These are phyloP conservation scores for Aristolochia californica DNA, from an alignment of 164 flowering plant genomes.

Conservation along the genomic window DNA sequence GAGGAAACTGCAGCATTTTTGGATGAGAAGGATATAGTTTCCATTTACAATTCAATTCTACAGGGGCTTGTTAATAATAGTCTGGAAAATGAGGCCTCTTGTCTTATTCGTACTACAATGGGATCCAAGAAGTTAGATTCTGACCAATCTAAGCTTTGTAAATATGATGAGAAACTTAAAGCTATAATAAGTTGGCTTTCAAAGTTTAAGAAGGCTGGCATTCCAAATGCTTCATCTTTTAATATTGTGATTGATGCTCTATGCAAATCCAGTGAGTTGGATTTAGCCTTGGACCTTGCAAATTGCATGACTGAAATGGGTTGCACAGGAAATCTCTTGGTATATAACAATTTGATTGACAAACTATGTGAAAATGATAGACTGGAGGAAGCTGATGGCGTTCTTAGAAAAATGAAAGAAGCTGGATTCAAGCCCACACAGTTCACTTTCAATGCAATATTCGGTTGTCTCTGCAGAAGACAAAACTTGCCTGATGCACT, in stretches of 20 bases:
- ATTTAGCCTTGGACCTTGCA: slow-evolving; percentile 55
- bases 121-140: slow-evolving; percentile 9
- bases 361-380: slow-evolving; percentile 46
- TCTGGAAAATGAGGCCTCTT: slow-evolving; percentile 39
- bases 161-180: slow-evolving; percentile 8
- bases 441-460: slow-evolving; percentile 59
- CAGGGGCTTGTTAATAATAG: slow-evolving; percentile 33
- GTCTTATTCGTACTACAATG: slow-evolving; percentile 33
- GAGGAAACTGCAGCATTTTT: slow-evolving; percentile 22
- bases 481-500: slow-evolving; percentile 46
- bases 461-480: slow-evolving; percentile 56
- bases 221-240: slow-evolving; percentile 38
- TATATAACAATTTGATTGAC: slow-evolving; percentile 66
- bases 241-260: slow-evolving; percentile 55
- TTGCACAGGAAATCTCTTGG: slow-evolving; percentile 23
- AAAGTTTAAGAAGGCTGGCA: slow-evolving; percentile 11
- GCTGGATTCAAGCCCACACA: slow-evolving; percentile 51
- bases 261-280: slow-evolving; percentile 39
- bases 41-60: slow-evolving; percentile 41
- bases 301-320: slow-evolving; percentile 36
- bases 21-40: slow-evolving; percentile 17
- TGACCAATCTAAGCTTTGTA: slow-evolving; percentile 5
- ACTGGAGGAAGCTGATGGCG: slow-evolving; percentile 44
- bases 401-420: slow-evolving; percentile 53
- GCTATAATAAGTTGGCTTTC: slow-evolving; percentile 13